Base-by-base conservation (phyloP, 2,329 filamentous ascomycete species). In the Neobulgaria alba region DNA sequence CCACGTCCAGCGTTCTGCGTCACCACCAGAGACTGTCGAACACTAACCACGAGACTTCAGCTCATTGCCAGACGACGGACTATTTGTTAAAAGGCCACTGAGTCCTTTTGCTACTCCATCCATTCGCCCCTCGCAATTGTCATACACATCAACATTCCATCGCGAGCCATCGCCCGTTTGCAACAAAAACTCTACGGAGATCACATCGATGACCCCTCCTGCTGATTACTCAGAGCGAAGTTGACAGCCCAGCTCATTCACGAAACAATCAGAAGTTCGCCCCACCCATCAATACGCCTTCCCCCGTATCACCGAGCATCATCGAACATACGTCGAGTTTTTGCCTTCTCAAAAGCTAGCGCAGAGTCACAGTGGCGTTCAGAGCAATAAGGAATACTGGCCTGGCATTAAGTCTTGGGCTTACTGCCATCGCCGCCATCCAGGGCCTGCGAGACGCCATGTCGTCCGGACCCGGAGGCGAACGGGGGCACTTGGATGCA, bases 381-480 rank as follows among this genome's bases (percentile, higher is more conserved):
- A 68, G 73, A 61, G 70, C 69, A 36, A 54, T 77, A 47, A 67
- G 72, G 58, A 63, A 68, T 50, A 58, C 58, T 15, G 72, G 73
- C 63, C 67, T 79, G 56, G 67, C 68, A 61, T 63, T 75, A 49
- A 73, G 75, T 65, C 67, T 79, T 47, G 75, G 74, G 59, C 61
- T 77, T 45, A 69, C 72, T 57, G 73, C 73, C 57, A 59, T 79
- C 49, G 67, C 71, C 55, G 70, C 72, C 40, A 71, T 71, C 55
- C 68, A 72, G 54, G 67, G 63, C 50, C 63, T 63, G 46, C 66
- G 68, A 63, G 57, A 59, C 62, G 60, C 49, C 57, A 59, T 60
- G 57, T 41, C 41, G 21, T 31, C 38, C 8, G 33, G 10, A 18
- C 33, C 30, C 18, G 33, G 43, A 16, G 35, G 18, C 10, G 35